Base-by-base conservation (phyloP, 2,329 filamentous ascomycete species). In the Ramichloridium luteum region DNA sequence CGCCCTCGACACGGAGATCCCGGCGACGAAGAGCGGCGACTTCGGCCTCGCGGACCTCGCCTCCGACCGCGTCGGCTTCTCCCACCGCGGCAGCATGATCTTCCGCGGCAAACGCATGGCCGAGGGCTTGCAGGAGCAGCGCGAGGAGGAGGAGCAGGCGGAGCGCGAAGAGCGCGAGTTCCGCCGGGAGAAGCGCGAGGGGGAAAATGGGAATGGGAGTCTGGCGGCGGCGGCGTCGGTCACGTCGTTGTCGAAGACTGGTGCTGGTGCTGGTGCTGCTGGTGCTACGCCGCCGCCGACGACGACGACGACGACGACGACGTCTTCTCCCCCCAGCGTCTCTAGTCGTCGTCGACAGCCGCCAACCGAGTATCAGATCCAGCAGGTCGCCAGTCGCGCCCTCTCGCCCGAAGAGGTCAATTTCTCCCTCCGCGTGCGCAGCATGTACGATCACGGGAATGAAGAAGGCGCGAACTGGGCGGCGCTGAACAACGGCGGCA, bases 331-430 rank as follows among this genome's bases (percentile, higher is more conserved):
- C 8, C 20, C 8, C 8, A 23, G 20, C 8, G 36, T 47, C 6
- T 34, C 49, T 5, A 53, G 52, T 8, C 39, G 52, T 28, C 43
- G 54, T 22, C 48, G n/a, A n/a, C 20, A 8, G 8, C 8, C 20
- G 8, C n/a, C 20, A 49, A 26, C 51, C 53, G 11, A 55, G 52
- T 35, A 53, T 15, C 48, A 55, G n/a, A 54, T 56, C 53, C 41
- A 55, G 28, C 49, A 55, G 39, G 36, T 50, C 9, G 50, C 48
- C 15, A 46, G 51, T 3, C 61, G 72, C 35, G 63, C 68, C 13
- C 61, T 77, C 16, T 77, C 74, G n/a, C 59, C 70, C 2, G 73
- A 77, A 43, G 74, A 77, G 49, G 72, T 73, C 45, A 66, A 68
- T 48, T 57, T 77, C 37, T 77, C 73, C 17, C 65, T 69, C 39